A percentile compares a stretch with the other conserved stretches of the same genome.
These are phyloP conservation scores for Paecilomyces fulvus DNA, from an alignment of 2,329 filamentous ascomycete species.

Conservation along the genomic window DNA sequence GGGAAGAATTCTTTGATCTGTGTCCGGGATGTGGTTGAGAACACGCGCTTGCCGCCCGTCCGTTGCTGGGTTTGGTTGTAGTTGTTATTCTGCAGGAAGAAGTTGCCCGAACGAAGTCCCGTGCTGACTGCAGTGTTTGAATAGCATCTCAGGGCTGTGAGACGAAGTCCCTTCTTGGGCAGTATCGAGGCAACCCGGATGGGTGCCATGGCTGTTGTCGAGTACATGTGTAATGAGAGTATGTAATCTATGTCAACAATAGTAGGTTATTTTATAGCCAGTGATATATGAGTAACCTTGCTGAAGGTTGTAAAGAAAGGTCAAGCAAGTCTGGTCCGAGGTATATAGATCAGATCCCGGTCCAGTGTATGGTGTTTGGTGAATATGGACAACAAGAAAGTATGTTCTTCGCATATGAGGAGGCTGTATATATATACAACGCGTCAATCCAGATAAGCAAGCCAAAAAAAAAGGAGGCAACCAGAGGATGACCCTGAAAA, in stretches of 20 bases:
- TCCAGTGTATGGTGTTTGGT: not conserved
- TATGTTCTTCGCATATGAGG: not conserved
- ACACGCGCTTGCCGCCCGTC: slow-evolving; percentile 19
- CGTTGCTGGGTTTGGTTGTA: slow-evolving; percentile 3
- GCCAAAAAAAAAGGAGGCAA: not conserved
- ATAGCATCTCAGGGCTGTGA: slow-evolving; percentile 15
- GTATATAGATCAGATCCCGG: not conserved
- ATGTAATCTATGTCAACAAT: not conserved
- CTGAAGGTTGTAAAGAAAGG: not conserved
- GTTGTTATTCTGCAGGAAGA: slow-evolving; percentile 9
- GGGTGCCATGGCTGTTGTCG: slow-evolving; percentile 17
- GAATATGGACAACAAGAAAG: not conserved
- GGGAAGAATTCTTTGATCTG: slow-evolving; percentile 51
- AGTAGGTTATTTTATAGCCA: slow-evolving; percentile 2
- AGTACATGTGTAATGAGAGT: slow-evolving; percentile 18
- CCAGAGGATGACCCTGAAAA: not conserved
- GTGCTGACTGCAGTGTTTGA: slow-evolving; percentile 14
- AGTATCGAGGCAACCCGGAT: slow-evolving; percentile 17
- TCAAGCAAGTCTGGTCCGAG: not conserved
- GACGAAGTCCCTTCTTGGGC: slow-evolving; percentile 16
- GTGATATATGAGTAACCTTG: not conserved
- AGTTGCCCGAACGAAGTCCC: slow-evolving; percentile 15
- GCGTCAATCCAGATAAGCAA: no score
- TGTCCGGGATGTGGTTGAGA: slow-evolving; percentile 29
- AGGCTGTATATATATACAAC: not conserved